Evolutionary conservation across 495 filamentous ascomycete species (phyloP), one percentile per base, ranked within the genome.

Genomic region (Lasiosphaeris hirsuta): DNA sequence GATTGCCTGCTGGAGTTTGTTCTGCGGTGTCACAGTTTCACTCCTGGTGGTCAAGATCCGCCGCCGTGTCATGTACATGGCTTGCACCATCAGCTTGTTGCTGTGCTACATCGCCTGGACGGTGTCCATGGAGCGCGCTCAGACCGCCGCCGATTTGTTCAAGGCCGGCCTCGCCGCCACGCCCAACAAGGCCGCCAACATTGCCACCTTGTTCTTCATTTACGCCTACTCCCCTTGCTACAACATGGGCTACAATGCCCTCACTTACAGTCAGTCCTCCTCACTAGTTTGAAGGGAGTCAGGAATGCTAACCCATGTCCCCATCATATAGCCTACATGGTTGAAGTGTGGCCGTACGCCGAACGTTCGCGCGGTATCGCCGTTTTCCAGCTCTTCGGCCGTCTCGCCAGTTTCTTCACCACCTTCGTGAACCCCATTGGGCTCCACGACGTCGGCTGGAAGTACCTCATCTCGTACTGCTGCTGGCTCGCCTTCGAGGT

Each of bases 401-500:
- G 73, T 35, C 52, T 74, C 13, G 71, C 74, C 13, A 36, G 64
- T 19, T 76, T 76, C 68, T 78, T 78, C 65, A 76, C 74, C 15
- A 85, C 78, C 36, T 86, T 82, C 46, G 81, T 86, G 57, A 88
- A 88, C 67, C 85, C 84, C 7, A 84, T 89, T 45, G 84, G 82
- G 14, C 71, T 87, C n/a, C 61, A 74, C 11, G 72, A 72, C 19
- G 79, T 82, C 30, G 71, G 75, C 36, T 88, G 85, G 85, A 80
- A 76, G 53, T 87, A 82, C 67, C 65, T 75, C 39, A 75, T 73
- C 47, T 75, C 69, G 13, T 75, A 74, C 38, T 82, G 78, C 69
- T 76, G 74, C 69, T 86, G 81, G 78, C 69, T 87, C 48, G 73
- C 68, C 0, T 81, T 81, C 48, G 84, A 87, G 56, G 69, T 81